phyloP scores from a whole-genome alignment of 169 alveolate genomes.

The Perkinsus marinus region DNA sequence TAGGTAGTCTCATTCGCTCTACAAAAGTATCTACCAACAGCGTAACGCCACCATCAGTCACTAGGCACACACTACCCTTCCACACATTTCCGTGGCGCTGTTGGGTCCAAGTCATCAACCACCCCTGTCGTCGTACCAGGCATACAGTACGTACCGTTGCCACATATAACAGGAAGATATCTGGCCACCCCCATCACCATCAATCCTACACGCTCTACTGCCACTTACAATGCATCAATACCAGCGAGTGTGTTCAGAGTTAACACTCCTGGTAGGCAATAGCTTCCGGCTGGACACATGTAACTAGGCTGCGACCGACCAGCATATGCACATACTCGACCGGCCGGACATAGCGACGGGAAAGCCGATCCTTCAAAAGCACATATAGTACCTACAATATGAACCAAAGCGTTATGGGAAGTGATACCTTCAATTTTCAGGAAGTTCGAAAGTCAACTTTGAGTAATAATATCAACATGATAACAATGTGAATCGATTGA shows the following conservation, averaged over 20 bases:
- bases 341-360: conserved; percentile 6
- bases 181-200: not conserved
- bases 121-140: not conserved
- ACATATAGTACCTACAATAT: not conserved
- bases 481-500: too few species aligned
- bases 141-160: not conserved
- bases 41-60: too few species aligned
- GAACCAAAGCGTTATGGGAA: too few species aligned
- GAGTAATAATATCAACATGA: too few species aligned
- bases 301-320: not conserved
- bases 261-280: conserved; percentile 3
- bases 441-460: too few species aligned
- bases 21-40: not conserved
- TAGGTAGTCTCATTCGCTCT: not conserved
- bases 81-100: conserved; percentile 3
- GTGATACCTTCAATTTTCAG: too few species aligned
- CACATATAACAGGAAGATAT: not conserved
- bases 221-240: not conserved
- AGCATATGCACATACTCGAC: not conserved
- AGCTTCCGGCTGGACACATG: conserved; percentile 8
- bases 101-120: not conserved
- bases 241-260: not conserved
- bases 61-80: too few species aligned
- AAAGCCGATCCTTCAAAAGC: not conserved
- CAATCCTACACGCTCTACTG: not conserved